These are phyloP conservation scores for Cardiosporidium cionae DNA, from an alignment of 169 alveolate genomes.

Conservation along the genomic window DNA sequence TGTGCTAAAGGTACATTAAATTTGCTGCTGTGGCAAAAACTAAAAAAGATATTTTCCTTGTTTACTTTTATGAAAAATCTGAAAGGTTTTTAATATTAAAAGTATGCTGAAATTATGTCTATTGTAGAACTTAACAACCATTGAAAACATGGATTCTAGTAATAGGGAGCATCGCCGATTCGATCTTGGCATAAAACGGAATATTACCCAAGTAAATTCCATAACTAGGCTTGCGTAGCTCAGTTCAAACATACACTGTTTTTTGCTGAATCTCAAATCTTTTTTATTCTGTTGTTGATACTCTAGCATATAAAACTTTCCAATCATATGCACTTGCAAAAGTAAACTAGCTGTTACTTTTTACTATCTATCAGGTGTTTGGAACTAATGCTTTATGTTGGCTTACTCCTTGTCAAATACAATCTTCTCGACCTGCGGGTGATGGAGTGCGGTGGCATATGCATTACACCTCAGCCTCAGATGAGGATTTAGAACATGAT, in stretches of 20 bases:
- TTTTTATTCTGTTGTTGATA: too few species aligned
- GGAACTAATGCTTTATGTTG: conserved; percentile 75
- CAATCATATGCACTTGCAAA: too few species aligned
- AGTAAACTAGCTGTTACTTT: too few species aligned
- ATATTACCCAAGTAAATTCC: conserved; percentile 2
- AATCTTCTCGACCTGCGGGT: conserved; percentile 74
- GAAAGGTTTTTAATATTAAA: too few species aligned
- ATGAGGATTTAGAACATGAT: neutral
- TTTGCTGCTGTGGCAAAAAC: conserved; percentile 36
- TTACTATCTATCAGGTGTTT: conserved; percentile 30
- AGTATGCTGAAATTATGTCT: too few species aligned
- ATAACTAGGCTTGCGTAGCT: neutral
- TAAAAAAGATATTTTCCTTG: too few species aligned
- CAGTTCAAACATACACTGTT: neutral
- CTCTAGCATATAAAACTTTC: too few species aligned
- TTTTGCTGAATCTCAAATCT: too few species aligned
- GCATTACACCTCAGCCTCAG: conserved; percentile 20
- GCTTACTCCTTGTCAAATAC: conserved; percentile 73
- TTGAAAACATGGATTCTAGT: conserved; percentile 67
- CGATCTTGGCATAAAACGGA: conserved; percentile 71
- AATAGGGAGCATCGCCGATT: conserved; percentile 50
- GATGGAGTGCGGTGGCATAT: conserved; percentile 76
- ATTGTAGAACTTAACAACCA: conserved; percentile 64
- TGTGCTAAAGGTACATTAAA: conserved; percentile 14
- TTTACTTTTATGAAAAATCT: too few species aligned